Base-by-base conservation (phyloP, 108 stramenopile genomes). In the Schizochytrium sp. region DNA sequence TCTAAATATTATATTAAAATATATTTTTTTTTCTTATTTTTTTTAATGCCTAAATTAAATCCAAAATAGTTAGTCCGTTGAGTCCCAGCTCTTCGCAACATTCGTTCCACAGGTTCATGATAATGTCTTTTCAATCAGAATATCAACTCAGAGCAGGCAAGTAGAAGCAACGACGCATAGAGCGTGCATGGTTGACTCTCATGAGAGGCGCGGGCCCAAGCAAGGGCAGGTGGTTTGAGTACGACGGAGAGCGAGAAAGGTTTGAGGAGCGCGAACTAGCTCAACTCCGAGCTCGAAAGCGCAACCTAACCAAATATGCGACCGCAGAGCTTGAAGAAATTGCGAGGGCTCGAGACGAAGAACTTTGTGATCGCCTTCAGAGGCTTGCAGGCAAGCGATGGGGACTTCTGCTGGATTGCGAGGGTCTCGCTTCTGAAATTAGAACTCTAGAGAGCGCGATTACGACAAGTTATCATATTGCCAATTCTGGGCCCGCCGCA, bases 281-380 rank as follows among this genome's bases (percentile, higher is more conserved):
- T 38, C 64, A 69, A 15, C 64, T 69, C 5, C 64, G 64, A 69
- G 64, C 64, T 38, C 64, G 64, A 38, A 69, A 69, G 28, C 64
- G 44, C 3, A 69, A 69, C 64, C 28, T 69, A 44, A 69, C 64
- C 40, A 69, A 69, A 15, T 69, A 69, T 2, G 64, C 64, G 19
- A 44, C 64, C 12, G 64, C 42, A 38, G 64, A 69, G 64, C 64
- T 69, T 44, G 64, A 38, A 38, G 64, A 69, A 69, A 44, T 69
- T 38, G 64, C 64, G 12, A 12, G 64, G 28, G 64, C 64, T 44
- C 64, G 64, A 12, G 64, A 69, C 15, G 64, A 69, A 44, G 64
- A 69, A 15, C 64, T 69, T 0, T 2, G 3, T 8, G 15, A 12
- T 15, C 64, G 64, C 64, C 64, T 69, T 44, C 42, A 69, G 28